phyloP scores from a whole-genome alignment of 805 yeast species.

The Ogataea salicorniae region DNA sequence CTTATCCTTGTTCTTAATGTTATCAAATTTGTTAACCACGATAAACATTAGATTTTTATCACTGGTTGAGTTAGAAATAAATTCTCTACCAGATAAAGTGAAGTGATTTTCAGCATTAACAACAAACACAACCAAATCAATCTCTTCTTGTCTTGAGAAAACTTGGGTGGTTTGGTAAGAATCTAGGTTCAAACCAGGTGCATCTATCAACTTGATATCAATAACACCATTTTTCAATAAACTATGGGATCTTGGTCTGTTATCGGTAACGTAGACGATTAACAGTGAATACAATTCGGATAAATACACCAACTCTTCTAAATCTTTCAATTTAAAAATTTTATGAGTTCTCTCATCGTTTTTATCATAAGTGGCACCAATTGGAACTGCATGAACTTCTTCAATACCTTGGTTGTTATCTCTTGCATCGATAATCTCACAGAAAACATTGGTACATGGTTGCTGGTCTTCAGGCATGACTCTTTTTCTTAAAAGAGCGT shows the following conservation, averaged over 20 bases:
- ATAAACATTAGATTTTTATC: constrained; percentile 91
- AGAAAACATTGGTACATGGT: constrained; percentile 94
- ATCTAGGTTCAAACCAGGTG: constrained; percentile 94
- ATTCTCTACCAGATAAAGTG: constrained; percentile 90
- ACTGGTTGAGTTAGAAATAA: constrained; percentile 81
- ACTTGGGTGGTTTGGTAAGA: constrained; percentile 92
- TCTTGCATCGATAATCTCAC: constrained; percentile 84
- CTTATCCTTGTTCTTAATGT: constrained; percentile 71
- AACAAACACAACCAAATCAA: constrained; percentile 92
- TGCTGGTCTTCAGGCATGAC: constrained; percentile 94
- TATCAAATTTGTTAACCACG: constrained; percentile 90
- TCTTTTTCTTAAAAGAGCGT: constrained; percentile 72
- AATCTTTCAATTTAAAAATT: constrained; percentile 44
- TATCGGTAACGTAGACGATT: constrained; percentile 78
- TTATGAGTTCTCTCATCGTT: constrained; percentile 64
- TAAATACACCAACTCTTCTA: constrained; percentile 67
- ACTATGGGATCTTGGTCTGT: constrained; percentile 60
- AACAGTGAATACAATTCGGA: constrained; percentile 67
- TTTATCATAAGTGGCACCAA: constrained; percentile 45
- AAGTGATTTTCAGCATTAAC: constrained; percentile 95
- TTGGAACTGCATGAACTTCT: constrained; percentile 88
- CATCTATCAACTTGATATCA: constrained; percentile 89
- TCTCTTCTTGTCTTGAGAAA: constrained; percentile 93
- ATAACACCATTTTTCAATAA: constrained; percentile 84
- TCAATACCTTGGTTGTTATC: constrained; percentile 65